A percentile compares a stretch with the other conserved stretches of the same genome.
Evolutionary conservation across 2,329 filamentous ascomycete species (phyloP).

Genomic region (Stenocarpella maydis): DNA sequence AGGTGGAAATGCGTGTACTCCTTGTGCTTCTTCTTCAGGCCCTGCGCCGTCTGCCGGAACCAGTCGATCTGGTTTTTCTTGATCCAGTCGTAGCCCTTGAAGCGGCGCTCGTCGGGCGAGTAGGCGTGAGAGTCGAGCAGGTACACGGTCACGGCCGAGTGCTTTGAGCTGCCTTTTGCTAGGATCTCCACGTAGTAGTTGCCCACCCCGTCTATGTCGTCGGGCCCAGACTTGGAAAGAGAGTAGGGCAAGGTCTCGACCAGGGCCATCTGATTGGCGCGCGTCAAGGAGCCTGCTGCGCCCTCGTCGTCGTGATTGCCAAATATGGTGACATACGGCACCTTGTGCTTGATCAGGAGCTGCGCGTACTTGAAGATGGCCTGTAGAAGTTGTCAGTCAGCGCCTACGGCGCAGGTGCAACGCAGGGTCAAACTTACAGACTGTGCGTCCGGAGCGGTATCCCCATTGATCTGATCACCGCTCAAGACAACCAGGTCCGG

Average conservation of each 20-base stretch:
- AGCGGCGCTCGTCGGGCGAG: conserved; percentile 87
- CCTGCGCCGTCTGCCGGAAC: conserved; percentile 82
- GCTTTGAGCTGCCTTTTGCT: conserved; percentile 78
- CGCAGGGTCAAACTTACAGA: conserved; percentile 61
- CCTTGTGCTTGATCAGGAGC: conserved; percentile 83
- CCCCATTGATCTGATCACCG: conserved; percentile 95
- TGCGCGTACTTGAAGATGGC: conserved; percentile 94
- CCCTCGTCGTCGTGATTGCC: conserved; percentile 98
- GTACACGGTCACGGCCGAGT: conserved; percentile 94
- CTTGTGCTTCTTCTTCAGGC: conserved; percentile 78
- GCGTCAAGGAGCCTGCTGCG: conserved; percentile 59
- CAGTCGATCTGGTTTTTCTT: conserved; percentile 94
- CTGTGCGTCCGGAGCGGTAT: conserved; percentile 89
- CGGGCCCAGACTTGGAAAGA: conserved; percentile 82
- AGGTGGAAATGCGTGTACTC: conserved; percentile 93
- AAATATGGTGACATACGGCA: conserved; percentile 92
- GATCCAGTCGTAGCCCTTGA: conserved; percentile 96
- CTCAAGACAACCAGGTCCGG: conserved; percentile 91
- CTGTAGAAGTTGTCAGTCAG: conserved; percentile 47
- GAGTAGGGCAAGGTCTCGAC: conserved; percentile 90
- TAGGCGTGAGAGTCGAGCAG: conserved; percentile 93
- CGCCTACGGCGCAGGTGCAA: not conserved
- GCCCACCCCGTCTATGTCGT: conserved; percentile 86
- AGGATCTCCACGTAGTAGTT: conserved; percentile 95
- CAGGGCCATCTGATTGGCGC: conserved; percentile 82